Evolutionary conservation across 306 rosid genomes (phyloP), one percentile per base, ranked within the genome.

Genomic region (Clitoria ternatea): DNA sequence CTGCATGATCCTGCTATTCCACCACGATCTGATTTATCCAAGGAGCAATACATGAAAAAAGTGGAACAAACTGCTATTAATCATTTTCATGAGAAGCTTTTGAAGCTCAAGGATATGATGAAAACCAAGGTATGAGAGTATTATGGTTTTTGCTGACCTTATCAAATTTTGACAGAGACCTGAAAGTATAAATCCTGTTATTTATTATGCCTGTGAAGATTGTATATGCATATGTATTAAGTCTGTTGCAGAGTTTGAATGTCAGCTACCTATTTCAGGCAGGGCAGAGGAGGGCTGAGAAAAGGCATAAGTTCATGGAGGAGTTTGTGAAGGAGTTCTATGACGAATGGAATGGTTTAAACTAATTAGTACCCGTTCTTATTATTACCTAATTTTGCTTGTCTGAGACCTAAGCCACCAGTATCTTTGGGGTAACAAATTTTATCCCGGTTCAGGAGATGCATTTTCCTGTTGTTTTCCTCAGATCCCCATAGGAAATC

Each of bases 81-180:
- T 76, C 98, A 90, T 79, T 90, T 93, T 61, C 94, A 88, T 37
- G 98, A 93, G 84, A 93, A 93, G 85, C 98, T 93, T 73, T 86
- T 88, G 48, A 93, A 88, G 88, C 88, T 93, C 50, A 93, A 90
- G 81, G 84, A 83, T 82, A 76, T 90, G 85, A 93, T 90, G 98
- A 93, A 93, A 88, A 93, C 97, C 47, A 66, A 87, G 96, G 98
- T 90, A 79, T 52, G 7, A 2, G 33, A 11, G 4, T 12, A 18
- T 66, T 49, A 48, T 4, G 1, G 23, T 39, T 69, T 45, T 10
- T 6, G 5, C 55, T 13, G 15, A 36, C 74, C 6, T 13, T 35
- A 3, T 22, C 33, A 74, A 56, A 47, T 19, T 66, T 49, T 22
- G 44, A 3, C 39, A 17, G 11, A 37, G 33, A 18, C 48, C 60